These are phyloP conservation scores for Citropsis articulata DNA, from an alignment of 345 rosid genomes.

Conservation along the genomic window DNA sequence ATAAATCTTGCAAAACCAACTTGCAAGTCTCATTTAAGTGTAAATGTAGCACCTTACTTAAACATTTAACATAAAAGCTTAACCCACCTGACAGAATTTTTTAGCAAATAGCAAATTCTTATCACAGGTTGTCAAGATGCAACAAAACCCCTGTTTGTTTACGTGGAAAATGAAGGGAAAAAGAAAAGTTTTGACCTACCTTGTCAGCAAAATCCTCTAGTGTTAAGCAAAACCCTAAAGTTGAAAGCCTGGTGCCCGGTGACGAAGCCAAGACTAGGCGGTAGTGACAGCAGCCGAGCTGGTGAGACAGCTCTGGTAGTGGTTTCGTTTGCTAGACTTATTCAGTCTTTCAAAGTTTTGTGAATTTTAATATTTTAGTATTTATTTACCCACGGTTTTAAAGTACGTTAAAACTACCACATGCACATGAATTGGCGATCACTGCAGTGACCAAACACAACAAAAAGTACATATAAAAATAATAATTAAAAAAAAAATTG, in stretches of 20 bases:
- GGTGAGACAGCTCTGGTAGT: too few species aligned
- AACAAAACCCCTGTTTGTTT: not conserved
- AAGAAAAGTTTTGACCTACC: not conserved
- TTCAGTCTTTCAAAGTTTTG: too few species aligned
- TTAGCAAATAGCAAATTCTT: not conserved
- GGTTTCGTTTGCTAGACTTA: too few species aligned
- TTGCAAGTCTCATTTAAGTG: not conserved
- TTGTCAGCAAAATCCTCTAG: not conserved
- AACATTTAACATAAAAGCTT: not conserved
- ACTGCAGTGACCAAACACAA: constrained; percentile 27
- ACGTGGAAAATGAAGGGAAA: not conserved
- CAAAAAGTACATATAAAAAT: not conserved
- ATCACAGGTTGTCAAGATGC: not conserved
- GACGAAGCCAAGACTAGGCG: too few species aligned
- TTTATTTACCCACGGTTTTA: too few species aligned
- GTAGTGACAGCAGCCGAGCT: too few species aligned
- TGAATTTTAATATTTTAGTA: too few species aligned
- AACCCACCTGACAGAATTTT: not conserved
- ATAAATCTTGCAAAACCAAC: not conserved
- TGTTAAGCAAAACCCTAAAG: not conserved
- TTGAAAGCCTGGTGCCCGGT: too few species aligned
- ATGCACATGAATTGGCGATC: constrained; percentile 23
- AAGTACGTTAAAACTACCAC: not conserved
- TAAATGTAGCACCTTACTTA: not conserved
- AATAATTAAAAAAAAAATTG: not conserved